Base-by-base conservation (phyloP, 2,329 filamentous ascomycete species). In the Microthyrium microscopicum region DNA sequence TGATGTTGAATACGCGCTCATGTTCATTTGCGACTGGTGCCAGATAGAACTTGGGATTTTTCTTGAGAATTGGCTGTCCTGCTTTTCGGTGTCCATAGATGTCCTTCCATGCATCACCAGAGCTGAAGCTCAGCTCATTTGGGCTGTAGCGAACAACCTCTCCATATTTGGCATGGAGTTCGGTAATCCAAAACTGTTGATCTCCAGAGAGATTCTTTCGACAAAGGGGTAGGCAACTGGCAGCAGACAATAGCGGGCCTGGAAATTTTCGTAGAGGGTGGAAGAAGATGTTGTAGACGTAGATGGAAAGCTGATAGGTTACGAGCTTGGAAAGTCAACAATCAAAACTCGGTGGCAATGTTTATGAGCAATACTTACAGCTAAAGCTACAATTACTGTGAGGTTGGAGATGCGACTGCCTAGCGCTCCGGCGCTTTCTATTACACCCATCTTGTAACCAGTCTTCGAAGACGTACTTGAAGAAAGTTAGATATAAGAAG, bases 121-220 rank as follows among this genome's bases (percentile, higher is more conserved):
- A 19, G 19, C 34, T 30, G 29, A 44, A 49, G 19, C 33, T 39
- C 5, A 49, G 38, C 18, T 43, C 39, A 15, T 45, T 34, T 1
- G 47, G 46, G 3, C 37, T 32, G 18, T 44, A 26, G 16, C 47
- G 42, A 7, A 50, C 44, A 16, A 47, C 36, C 6, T 41, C 34
- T 16, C 46, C 47, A 21, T 42, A 44, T 26, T 40, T 36, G 2
- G 20, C 18, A 22, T 44, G 42, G 2, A 42, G 30, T 5, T 18
- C 13, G n/a, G 15, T 15, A n/a, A 33, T 13, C 16, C 24, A 33
- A 5, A 12, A 19, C 12, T 26, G 16, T 4, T 24, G n/a, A 7
- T 26, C 29, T n/a, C 31, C 31, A 9, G 15, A 22, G 3, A 35
- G 13, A 13, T 18, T 18, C 11, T 20, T 19, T 25, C 19, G 24